phyloP scores from a whole-genome alignment of 176 grass and related monocot species.

The Eleusine indica region DNA sequence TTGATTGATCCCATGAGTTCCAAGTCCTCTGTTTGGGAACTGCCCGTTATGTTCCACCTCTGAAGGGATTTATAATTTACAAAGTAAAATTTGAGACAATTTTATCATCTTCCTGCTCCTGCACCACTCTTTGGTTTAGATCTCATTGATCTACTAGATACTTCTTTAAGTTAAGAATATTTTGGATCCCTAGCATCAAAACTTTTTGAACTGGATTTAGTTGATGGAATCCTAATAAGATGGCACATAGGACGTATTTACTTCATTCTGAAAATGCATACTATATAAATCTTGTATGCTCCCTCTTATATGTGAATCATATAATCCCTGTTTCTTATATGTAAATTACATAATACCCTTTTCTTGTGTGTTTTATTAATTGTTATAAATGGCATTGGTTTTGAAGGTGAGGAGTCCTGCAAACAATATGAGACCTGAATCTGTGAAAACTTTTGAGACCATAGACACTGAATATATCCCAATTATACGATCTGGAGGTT shows the following conservation, averaged over 20 bases:
- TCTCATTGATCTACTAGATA: not conserved
- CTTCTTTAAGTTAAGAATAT: constrained; percentile 14
- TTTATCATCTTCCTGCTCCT: not conserved
- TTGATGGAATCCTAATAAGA: constrained; percentile 8
- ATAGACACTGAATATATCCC: constrained; percentile 59
- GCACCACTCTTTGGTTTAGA: not conserved
- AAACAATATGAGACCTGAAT: constrained; percentile 34
- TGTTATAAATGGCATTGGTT: constrained; percentile 31
- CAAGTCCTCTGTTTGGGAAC: not conserved
- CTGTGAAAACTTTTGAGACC: constrained; percentile 56
- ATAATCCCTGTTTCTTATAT: not conserved
- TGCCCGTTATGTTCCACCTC: not conserved
- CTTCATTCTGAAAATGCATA: constrained; percentile 8
- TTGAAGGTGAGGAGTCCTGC: constrained; percentile 65
- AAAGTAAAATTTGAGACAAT: not conserved
- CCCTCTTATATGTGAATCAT: not conserved
- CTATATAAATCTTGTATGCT: not conserved
- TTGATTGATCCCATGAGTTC: not conserved
- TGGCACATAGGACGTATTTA: not conserved
- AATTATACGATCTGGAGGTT: constrained; percentile 74
- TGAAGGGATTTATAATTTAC: constrained; percentile 13
- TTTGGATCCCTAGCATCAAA: constrained; percentile 1
- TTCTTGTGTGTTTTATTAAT: constrained; percentile 12
- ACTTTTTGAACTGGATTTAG: not conserved
- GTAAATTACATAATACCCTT: not conserved